These are phyloP conservation scores for Davidsoniella virescens DNA, from an alignment of 2,329 filamentous ascomycete species.

Conservation along the genomic window DNA sequence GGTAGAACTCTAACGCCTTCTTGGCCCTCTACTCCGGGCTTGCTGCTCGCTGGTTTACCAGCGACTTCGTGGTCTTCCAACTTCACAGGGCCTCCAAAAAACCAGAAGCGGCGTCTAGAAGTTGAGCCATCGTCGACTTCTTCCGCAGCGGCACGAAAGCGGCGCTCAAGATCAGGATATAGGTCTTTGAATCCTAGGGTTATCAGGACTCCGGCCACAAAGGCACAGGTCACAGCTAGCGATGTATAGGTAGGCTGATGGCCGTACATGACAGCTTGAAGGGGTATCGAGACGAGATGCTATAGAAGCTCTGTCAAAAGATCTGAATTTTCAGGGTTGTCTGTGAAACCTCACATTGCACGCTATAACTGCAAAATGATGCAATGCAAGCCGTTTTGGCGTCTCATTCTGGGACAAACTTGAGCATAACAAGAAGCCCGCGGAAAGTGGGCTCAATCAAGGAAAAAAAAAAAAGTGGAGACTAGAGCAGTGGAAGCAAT, in stretches of 20 bases:
- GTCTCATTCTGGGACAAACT: too few species aligned
- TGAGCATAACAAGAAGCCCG: not conserved
- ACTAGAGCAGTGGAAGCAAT: too few species aligned
- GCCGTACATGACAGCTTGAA: slow-evolving; percentile 34
- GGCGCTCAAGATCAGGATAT: slow-evolving; percentile 55
- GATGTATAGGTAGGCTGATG: slow-evolving; percentile 47
- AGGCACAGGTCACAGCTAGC: slow-evolving; percentile 53
- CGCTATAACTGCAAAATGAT: slow-evolving; percentile 6
- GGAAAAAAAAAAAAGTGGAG: not conserved
- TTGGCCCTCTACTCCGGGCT: slow-evolving; percentile 19
- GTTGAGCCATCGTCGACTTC: slow-evolving; percentile 8
- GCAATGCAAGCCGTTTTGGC: not conserved
- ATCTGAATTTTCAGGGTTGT: too few species aligned
- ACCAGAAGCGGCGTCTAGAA: slow-evolving; percentile 22
- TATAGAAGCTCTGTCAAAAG: not conserved
- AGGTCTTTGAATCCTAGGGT: slow-evolving; percentile 67
- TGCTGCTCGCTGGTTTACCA: slow-evolving; percentile 12
- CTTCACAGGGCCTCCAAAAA: slow-evolving; percentile 32
- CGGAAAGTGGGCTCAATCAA: not conserved
- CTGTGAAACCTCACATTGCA: not conserved
- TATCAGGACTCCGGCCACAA: slow-evolving; percentile 59
- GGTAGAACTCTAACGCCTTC: slow-evolving; percentile 13
- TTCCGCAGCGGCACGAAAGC: slow-evolving; percentile 33
- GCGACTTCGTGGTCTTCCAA: slow-evolving; percentile 6
- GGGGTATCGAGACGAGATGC: not conserved